Percentiles rank a stretch among this genome's conserved stretches.
Conservation (phyloP, 495 filamentous ascomycete species). For the Cladorrhinum samala region DNA sequence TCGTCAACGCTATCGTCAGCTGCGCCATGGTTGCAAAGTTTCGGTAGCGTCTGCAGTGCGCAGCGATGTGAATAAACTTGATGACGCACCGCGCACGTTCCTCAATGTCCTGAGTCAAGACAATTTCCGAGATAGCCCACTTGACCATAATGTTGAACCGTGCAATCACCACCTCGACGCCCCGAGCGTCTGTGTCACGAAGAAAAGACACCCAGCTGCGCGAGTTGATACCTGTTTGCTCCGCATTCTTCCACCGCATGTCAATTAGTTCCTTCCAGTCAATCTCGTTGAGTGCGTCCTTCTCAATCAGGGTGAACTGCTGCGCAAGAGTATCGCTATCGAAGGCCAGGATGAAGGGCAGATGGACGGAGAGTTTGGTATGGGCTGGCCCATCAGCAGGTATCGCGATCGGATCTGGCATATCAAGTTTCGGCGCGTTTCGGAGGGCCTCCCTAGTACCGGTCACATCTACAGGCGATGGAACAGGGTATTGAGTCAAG, state of each 20-base stretch:
- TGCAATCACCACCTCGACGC: slow-evolving; percentile 92
- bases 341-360: slow-evolving; percentile 89
- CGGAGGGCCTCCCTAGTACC: slow-evolving; percentile 35
- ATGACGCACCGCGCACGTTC: slow-evolving; percentile 79
- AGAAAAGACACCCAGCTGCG: slow-evolving; percentile 93
- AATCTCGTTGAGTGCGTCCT: slow-evolving; percentile 90
- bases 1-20: slow-evolving; percentile 83
- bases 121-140: slow-evolving; percentile 89
- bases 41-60: slow-evolving; percentile 73
- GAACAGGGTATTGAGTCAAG: slow-evolving; percentile 16
- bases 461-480: slow-evolving; percentile 31
- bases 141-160: slow-evolving; percentile 97
- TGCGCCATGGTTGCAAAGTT: slow-evolving; percentile 98
- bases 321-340: slow-evolving; percentile 86
- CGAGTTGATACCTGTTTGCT: slow-evolving; percentile 50
- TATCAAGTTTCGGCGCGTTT: slow-evolving; percentile 27
- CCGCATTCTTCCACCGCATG: slow-evolving; percentile 76
- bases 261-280: slow-evolving; percentile 98
- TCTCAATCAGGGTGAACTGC: slow-evolving; percentile 93
- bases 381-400: slow-evolving; percentile 3
- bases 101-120: slow-evolving; percentile 73
- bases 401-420: slow-evolving; percentile 21
- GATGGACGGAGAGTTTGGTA: slow-evolving; percentile 48
- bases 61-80: slow-evolving; percentile 89
- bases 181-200: slow-evolving; percentile 68